Percentiles rank a stretch among this genome's conserved stretches.
These are phyloP conservation scores for Oryza glaberrima DNA, from an alignment of 176 grass and related monocot species.

Conservation along the genomic window DNA sequence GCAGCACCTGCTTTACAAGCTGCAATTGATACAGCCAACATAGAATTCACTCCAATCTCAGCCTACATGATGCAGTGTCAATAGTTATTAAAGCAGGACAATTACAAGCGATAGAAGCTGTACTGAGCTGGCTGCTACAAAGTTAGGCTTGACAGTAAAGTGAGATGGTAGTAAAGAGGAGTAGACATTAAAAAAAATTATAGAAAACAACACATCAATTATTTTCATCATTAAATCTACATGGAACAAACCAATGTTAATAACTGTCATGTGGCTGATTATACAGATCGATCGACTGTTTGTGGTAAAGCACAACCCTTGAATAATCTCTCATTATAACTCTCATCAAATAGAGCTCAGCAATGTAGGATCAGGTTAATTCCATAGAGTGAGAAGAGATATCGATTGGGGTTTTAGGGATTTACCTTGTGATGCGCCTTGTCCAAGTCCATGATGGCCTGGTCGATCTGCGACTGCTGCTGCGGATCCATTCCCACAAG, in stretches of 20 bases:
- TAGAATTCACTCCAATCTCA: constrained; percentile 85
- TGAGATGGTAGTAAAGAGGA: constrained; percentile 6
- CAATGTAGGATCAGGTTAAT: constrained; percentile 39
- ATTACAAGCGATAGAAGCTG: neutral
- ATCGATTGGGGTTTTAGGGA: constrained; percentile 11
- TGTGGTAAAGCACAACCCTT: constrained; percentile 19
- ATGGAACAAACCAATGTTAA: constrained; percentile 1
- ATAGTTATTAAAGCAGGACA: neutral
- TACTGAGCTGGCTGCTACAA: neutral
- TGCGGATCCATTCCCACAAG: constrained; percentile 93
- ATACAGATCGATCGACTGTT: constrained; percentile 7
- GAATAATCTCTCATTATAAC: constrained; percentile 10
- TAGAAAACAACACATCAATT: neutral
- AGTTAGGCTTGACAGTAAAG: neutral
- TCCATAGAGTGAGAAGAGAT: neutral
- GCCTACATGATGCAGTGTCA: constrained; percentile 48
- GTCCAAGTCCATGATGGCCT: constrained; percentile 98
- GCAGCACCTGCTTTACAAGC: constrained; percentile 97
- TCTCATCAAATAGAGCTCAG: constrained; percentile 17
- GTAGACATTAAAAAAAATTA: neutral
- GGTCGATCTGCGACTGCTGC: constrained; percentile 96
- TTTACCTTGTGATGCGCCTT: constrained; percentile 84
- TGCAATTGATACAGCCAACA: constrained; percentile 94
- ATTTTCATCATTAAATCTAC: constrained; percentile 14
- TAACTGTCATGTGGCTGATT: constrained; percentile 16